Percentiles rank a stretch among this genome's conserved stretches.
Conservation (phyloP, 2,329 filamentous ascomycete genomes). For the Xylariaceae sp. region DNA sequence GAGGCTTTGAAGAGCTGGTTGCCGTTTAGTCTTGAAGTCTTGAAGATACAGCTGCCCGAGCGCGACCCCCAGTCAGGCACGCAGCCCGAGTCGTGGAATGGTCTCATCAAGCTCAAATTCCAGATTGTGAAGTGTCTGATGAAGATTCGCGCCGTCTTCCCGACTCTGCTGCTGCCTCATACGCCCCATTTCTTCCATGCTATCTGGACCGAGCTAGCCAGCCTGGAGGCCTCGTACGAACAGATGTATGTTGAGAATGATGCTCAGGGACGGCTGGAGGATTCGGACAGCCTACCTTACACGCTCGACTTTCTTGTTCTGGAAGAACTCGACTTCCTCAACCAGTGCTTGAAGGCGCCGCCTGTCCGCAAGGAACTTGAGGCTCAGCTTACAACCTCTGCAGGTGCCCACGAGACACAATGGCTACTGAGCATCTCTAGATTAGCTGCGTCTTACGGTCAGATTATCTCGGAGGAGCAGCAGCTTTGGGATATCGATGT, state of each 20-base stretch:
- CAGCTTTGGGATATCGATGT: slow-evolving; percentile 95
- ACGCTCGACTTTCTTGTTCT: slow-evolving; percentile 89
- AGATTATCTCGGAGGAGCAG: slow-evolving; percentile 89
- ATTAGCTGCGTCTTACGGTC: slow-evolving; percentile 76
- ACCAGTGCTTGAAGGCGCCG: slow-evolving; percentile 80
- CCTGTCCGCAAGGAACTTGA: slow-evolving; percentile 88
- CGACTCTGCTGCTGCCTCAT: slow-evolving; percentile 73
- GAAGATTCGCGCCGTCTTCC: slow-evolving; percentile 80
- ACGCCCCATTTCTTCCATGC: slow-evolving; percentile 78
- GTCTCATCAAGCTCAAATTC: slow-evolving; percentile 78
- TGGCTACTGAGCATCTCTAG: slow-evolving; percentile 89
- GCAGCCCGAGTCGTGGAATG: slow-evolving; percentile 68
- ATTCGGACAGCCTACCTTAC: slow-evolving; percentile 86
- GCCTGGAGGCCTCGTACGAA: slow-evolving; percentile 67
- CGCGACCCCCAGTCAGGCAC: slow-evolving; percentile 48
- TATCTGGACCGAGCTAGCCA: slow-evolving; percentile 81
- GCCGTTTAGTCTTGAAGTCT: slow-evolving; percentile 75
- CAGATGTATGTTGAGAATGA: slow-evolving; percentile 81
- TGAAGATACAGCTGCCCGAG: slow-evolving; percentile 72
- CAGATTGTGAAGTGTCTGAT: slow-evolving; percentile 93
- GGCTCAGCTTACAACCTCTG: slow-evolving; percentile 61
- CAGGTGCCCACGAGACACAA: slow-evolving; percentile 56
- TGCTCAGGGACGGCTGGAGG: slow-evolving; percentile 80
- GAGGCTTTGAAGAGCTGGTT: slow-evolving; percentile 80
- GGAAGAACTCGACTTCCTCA: slow-evolving; percentile 92